A percentile compares a stretch with the other conserved stretches of the same genome.
These are phyloP conservation scores for Aspergillus sclerotioniger DNA, from an alignment of 495 filamentous ascomycete genomes.

Conservation along the genomic window DNA sequence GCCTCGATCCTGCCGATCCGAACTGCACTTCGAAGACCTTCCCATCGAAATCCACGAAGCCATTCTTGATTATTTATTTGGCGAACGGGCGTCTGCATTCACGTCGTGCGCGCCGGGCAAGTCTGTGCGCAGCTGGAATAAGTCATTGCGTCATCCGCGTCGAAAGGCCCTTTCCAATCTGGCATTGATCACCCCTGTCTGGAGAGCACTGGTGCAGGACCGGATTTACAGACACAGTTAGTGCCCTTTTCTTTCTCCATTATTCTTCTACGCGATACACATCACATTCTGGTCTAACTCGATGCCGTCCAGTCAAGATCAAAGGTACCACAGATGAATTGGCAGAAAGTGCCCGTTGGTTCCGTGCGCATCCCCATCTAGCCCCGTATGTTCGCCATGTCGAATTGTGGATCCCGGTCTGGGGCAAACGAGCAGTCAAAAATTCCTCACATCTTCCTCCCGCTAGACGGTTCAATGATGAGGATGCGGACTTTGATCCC, in stretches of 20 bases:
- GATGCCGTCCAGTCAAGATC: conserved; percentile 52
- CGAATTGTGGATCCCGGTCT: conserved; percentile 73
- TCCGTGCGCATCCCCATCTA: conserved; percentile 56
- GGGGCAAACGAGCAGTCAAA: conserved; percentile 50
- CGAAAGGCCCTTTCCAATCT: conserved; percentile 63
- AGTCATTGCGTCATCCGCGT: conserved; percentile 63
- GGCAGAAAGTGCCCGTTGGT: conserved; percentile 54
- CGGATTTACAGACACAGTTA: conserved; percentile 66
- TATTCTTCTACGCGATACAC: too few species aligned
- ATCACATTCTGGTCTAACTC: too few species aligned
- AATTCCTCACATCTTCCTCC: conserved; percentile 27
- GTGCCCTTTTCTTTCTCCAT: conserved; percentile 17
- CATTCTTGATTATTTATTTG: conserved; percentile 67
- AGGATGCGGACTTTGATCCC: conserved; percentile 34
- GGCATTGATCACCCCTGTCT: conserved; percentile 59
- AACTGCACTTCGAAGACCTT: conserved; percentile 47
- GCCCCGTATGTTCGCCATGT: conserved; percentile 63
- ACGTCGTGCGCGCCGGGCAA: conserved; percentile 45
- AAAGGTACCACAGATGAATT: conserved; percentile 64
- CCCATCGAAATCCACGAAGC: conserved; percentile 70
- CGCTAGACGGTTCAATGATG: conserved; percentile 35
- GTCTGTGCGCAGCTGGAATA: conserved; percentile 57
- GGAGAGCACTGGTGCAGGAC: conserved; percentile 64
- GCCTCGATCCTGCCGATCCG: conserved; percentile 13
- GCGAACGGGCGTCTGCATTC: conserved; percentile 58